These are phyloP conservation scores for Salix purpurea DNA, from an alignment of 345 rosid genomes.

Conservation along the genomic window DNA sequence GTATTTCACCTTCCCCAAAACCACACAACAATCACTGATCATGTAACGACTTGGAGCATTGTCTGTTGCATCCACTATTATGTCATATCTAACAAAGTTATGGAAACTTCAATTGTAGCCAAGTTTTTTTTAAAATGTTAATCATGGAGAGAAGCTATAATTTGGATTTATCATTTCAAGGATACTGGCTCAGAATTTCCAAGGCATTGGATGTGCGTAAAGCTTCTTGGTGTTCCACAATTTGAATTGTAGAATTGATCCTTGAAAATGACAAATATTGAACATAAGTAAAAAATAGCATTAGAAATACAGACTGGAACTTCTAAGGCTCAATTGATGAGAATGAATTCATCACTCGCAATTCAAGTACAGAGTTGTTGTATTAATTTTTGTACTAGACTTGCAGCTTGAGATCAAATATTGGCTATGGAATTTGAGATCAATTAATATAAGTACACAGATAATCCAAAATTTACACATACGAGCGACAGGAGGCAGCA, in stretches of 20 bases:
- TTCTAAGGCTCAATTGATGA: background rate
- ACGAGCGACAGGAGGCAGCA: conserved; percentile 80
- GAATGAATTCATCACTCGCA: background rate
- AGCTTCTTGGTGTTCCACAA: conserved; percentile 76
- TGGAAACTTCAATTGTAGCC: conserved; percentile 21
- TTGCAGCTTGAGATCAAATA: background rate
- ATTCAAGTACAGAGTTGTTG: background rate
- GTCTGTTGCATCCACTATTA: conserved; percentile 87
- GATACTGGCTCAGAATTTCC: conserved; percentile 88
- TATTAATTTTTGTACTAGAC: background rate
- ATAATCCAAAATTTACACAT: conserved; percentile 25
- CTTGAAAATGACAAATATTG: conserved; percentile 35
- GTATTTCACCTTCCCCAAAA: conserved; percentile 70
- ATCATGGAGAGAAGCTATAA: background rate
- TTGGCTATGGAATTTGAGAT: background rate
- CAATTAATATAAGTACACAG: background rate
- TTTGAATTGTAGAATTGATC: conserved; percentile 65
- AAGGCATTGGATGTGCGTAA: conserved; percentile 80
- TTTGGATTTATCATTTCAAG: conserved; percentile 20
- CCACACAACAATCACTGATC: conserved; percentile 95
- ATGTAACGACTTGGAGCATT: conserved; percentile 96
- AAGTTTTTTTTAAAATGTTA: background rate
- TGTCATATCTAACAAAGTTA: conserved; percentile 61
- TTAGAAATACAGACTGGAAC: conserved; percentile 1
- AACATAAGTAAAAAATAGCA: background rate